A percentile compares a stretch with the other conserved stretches of the same genome.
Evolutionary conservation across 768 basidiomycete species (phyloP).

Genomic region (Mycena crocata): DNA sequence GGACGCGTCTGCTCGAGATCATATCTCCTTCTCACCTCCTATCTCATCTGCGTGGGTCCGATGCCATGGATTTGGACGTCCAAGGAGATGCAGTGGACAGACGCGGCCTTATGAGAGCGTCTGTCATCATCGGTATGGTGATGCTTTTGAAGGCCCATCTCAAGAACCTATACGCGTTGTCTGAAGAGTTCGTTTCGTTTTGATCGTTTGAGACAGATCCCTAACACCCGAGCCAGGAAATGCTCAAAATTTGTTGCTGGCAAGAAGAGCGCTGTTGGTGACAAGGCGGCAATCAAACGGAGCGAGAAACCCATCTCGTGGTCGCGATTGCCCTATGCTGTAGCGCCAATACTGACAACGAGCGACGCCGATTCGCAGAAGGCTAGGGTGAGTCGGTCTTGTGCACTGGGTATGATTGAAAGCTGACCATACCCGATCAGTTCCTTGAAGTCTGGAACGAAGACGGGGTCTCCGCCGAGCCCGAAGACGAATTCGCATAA

Average conservation of each 20-base stretch:
- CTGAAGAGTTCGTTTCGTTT: slow-evolving; percentile 82
- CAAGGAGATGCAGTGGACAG: slow-evolving; percentile 24
- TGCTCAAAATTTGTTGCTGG: slow-evolving; percentile 87
- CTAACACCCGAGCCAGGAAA: slow-evolving; percentile 68
- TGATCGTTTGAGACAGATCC: not conserved
- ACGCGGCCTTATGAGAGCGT: slow-evolving; percentile 66
- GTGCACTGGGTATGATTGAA: not conserved
- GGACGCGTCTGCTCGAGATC: slow-evolving; percentile 83
- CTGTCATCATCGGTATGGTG: slow-evolving; percentile 84
- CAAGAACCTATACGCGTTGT: slow-evolving; percentile 83
- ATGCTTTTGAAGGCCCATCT: slow-evolving; percentile 91
- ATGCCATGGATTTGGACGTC: slow-evolving; percentile 27
- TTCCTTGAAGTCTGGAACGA: slow-evolving; percentile 86
- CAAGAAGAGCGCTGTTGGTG: slow-evolving; percentile 92
- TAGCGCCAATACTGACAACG: slow-evolving; percentile 65
- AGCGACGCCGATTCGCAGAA: slow-evolving; percentile 75
- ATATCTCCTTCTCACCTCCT: slow-evolving; percentile 79
- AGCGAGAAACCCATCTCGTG: slow-evolving; percentile 75
- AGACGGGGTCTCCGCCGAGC: slow-evolving; percentile 79
- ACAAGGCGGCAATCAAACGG: slow-evolving; percentile 78
- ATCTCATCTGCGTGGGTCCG: slow-evolving; percentile 62
- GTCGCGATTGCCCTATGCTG: slow-evolving; percentile 79
- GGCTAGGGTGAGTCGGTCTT: slow-evolving; percentile 60
- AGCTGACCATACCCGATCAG: slow-evolving; percentile 49
- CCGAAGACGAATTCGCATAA: slow-evolving; percentile 61